These are phyloP conservation scores for Isabelozyma pseudorhagii DNA, from an alignment of 805 yeast species.

Conservation along the genomic window DNA sequence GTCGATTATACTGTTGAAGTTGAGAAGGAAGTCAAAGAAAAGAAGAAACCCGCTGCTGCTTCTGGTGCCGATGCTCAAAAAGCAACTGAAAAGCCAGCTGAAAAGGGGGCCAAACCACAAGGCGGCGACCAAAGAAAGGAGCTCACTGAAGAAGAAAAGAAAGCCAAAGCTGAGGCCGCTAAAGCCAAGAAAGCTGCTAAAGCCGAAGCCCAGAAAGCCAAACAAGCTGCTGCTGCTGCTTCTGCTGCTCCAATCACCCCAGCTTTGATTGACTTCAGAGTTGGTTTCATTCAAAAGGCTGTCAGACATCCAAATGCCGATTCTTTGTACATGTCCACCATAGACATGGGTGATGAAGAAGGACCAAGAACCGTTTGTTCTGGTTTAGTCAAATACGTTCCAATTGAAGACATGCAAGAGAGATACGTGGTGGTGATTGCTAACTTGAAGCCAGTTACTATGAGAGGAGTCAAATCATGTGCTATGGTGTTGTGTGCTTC, in stretches of 20 bases:
- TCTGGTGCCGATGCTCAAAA: conserved; percentile 6
- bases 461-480: conserved; percentile 94
- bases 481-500: conserved; percentile 98
- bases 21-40: conserved; percentile 74
- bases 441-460: conserved; percentile 93
- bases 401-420: conserved; percentile 93
- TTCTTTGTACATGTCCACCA: conserved; percentile 91
- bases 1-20: conserved; percentile 61
- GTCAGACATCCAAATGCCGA: conserved; percentile 98
- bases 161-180: conserved; percentile 51
- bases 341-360: conserved; percentile 92
- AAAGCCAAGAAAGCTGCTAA: conserved; percentile 64
- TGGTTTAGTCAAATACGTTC: conserved; percentile 85
- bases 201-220: conserved; percentile 43
- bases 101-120: conserved; percentile 5
- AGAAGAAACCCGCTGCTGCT: conserved; percentile 49
- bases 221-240: conserved; percentile 46
- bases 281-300: conserved; percentile 96
- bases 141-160: conserved; percentile 41
- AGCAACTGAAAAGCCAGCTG: conserved; percentile 7
- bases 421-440: conserved; percentile 89
- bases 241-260: conserved; percentile 72
- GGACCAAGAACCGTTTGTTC: conserved; percentile 99
- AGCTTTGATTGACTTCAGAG: conserved; percentile 85
- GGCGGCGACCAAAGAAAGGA: conserved; percentile 14